Evolutionary conservation across 1,284 basidiomycete species (phyloP), one percentile per base, ranked within the genome.

Genomic region (Hymenochaete sp.): DNA sequence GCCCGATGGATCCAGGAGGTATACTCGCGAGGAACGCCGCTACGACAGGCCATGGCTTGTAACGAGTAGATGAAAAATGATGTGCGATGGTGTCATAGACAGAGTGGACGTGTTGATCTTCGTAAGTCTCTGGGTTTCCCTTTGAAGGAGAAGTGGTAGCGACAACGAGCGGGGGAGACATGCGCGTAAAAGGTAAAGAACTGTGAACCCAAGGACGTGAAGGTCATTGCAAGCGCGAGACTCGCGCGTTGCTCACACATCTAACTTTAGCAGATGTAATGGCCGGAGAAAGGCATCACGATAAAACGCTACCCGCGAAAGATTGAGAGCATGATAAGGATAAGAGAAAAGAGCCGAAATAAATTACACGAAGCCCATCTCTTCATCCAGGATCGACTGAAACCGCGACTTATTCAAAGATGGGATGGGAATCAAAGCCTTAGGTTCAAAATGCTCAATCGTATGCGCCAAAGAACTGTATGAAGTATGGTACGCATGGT

Each of bases 21-120:
- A 98, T 61, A 13, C 72, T 74, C 4, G 73, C 68, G 28, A 98
- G 71, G 60, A 98, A 99, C 14, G 67, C 61, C 8, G 83, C 74
- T 38, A 98, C 89, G 50, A 98, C 78, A 0, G 95, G 95, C 95
- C 95, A 99, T 49, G 93, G 93, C 84, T 97, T 97, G 70, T 97
- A 93, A 28, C 93, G 75, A 3, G 93, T 98, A 13, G 84, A 82
- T 5, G 91, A 90, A 62, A 97, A 97, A 64, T 97, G 93, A 4
- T 75, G 65, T 0, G 93, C 93, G 50, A 98, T 98, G 50, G 79
- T 72, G 53, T 97, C 88, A 61, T 98, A 98, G 37, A 98, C 76
- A 1, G 69, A 66, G 59, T 95, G 91, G 0, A 95, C 91, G 57
- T 90, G 79, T 50, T 65, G 63, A 45, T 75, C 66, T 62, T 91